Conservation (phyloP, 2,329 filamentous ascomycete genomes). For the Curvularia sp. region DNA sequence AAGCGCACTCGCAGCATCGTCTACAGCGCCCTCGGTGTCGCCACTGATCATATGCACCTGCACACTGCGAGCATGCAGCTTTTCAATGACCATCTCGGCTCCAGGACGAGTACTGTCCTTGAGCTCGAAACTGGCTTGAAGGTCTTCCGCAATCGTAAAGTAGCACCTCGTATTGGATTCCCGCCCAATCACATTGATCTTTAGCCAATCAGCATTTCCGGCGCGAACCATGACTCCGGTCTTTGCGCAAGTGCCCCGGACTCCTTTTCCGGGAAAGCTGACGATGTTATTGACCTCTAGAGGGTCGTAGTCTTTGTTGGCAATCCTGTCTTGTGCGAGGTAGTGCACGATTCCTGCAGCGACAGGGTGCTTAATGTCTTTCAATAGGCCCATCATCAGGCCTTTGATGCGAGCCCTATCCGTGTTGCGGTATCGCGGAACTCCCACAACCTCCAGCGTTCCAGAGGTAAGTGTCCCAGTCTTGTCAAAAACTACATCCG, state of each 20-base stretch:
- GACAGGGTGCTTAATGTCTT: constrained; percentile 60
- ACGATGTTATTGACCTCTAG: constrained; percentile 35
- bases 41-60: constrained; percentile 64
- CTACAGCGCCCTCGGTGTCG: constrained; percentile 60
- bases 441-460: constrained; percentile 52
- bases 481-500: constrained; percentile 80
- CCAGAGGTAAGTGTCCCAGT: constrained; percentile 77
- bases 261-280: constrained; percentile 54
- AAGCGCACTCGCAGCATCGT: constrained; percentile 53
- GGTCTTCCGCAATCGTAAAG: constrained; percentile 42
- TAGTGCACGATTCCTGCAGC: constrained; percentile 55
- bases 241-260: constrained; percentile 50
- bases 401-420: constrained; percentile 22
- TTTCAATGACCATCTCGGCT: constrained; percentile 60
- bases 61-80: constrained; percentile 59
- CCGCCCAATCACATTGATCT: constrained; percentile 37
- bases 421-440: constrained; percentile 24
- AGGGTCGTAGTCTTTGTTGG: constrained; percentile 15
- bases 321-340: constrained; percentile 14
- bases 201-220: constrained; percentile 60
- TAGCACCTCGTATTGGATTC: constrained; percentile 47
- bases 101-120: constrained; percentile 58
- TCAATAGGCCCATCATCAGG: constrained; percentile 52
- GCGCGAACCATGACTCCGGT: constrained; percentile 46
- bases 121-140: constrained; percentile 61